These are phyloP conservation scores for Ramularia collo-cygni DNA, from an alignment of 2,329 filamentous ascomycete species.

Conservation along the genomic window DNA sequence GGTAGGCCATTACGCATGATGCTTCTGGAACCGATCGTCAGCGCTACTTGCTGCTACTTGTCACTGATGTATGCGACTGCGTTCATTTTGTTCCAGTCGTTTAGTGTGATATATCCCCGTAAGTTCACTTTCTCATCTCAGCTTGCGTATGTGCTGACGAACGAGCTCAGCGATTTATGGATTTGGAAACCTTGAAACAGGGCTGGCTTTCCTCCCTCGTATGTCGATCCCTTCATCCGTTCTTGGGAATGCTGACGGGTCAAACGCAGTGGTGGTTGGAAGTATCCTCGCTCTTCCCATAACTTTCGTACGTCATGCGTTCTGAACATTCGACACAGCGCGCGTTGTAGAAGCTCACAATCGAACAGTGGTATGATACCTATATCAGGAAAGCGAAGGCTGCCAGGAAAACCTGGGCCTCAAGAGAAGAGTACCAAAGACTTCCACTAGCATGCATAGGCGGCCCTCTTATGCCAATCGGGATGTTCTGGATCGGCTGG, in stretches of 20 bases:
- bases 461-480: constrained; percentile 49
- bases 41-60: constrained; percentile 62
- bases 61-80: constrained; percentile 53
- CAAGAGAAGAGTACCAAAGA: constrained; percentile 56
- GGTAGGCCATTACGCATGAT: constrained; percentile 65
- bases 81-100: constrained; percentile 39
- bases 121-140: background rate
- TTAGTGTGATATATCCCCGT: constrained; percentile 9
- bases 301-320: no score
- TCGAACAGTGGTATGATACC: constrained; percentile 15
- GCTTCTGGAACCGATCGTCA: constrained; percentile 60
- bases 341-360: no score
- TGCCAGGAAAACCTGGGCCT: constrained; percentile 42
- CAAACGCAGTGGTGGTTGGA: constrained; percentile 9
- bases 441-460: constrained; percentile 63
- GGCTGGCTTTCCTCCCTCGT: constrained; percentile 12
- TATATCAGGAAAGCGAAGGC: constrained; percentile 8
- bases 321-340: no score
- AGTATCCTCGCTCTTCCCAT: constrained; percentile 6
- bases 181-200: constrained; percentile 10
- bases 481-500: constrained; percentile 49
- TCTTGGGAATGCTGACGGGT: no score
- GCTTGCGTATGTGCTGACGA: background rate
- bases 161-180: constrained; percentile 6
- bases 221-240: no score